Evolutionary conservation across 805 yeast genomes (phyloP), one percentile per base, ranked within the genome.

Genomic region (Cephaloascus albidus): DNA sequence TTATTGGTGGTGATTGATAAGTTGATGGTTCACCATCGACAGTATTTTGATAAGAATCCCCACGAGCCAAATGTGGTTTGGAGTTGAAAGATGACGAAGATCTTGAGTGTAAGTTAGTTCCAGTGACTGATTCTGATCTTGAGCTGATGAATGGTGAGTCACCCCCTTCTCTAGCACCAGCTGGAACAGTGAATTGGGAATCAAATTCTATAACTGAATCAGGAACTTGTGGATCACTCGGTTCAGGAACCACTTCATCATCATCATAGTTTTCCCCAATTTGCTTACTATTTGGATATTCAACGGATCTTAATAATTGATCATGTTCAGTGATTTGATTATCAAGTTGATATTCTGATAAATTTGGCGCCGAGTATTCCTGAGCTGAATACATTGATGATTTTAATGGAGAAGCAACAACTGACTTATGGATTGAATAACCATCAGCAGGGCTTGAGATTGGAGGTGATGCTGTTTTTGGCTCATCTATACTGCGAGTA

Each of bases 61-160:
- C 93, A 44, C 84, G 68, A 2, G 90, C 89, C 49, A 83, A 64
- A 57, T 81, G 85, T 1, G 88, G 87, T 41, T 53, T 64, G 18
- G 63, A 45, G 58, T 74, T 48, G 43, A 54, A 42, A 17, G 44
- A 42, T n/a, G 27, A 31, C n/a, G 33, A 31, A 15, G 33, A 31
- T 31, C 33, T 31, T 15, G 33, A 31, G 10, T 37, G 40, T 16
- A 33, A 32, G 28, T 18, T 18, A 30, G 33, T 46, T 43, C 1
- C 51, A 46, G 40, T 31, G 16, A 16, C 33, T n/a, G 33, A 31
- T 31, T 31, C 18, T n/a, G 39, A 38, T 35, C 46, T 42, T 37
- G 43, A 43, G 36, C 43, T 4, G 60, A 49, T 41, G 55, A 49
- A 37, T 35, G 58, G 57, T 0, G 71, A 63, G n/a, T 48, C 42